A percentile compares a stretch with the other conserved stretches of the same genome.
Conservation (phyloP, 139 green algal species). For the Chara braunii region DNA sequence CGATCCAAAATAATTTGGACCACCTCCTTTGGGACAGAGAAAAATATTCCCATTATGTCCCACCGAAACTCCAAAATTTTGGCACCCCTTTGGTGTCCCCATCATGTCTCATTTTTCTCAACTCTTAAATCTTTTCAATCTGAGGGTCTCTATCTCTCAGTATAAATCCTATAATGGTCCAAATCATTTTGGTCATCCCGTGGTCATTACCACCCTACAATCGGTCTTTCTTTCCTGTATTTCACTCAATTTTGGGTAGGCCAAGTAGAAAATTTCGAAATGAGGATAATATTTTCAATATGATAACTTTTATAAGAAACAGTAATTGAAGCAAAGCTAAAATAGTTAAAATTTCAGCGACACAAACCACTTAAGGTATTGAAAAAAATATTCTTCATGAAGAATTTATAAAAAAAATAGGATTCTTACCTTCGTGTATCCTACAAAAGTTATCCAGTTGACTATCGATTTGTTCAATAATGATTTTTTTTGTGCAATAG, state of each 20-base stretch:
- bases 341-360: constrained; percentile 50
- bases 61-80: no score
- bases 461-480: no score
- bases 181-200: constrained; percentile 44
- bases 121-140: constrained; percentile 14
- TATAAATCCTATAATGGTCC: constrained; percentile 19
- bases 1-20: no score
- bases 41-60: no score
- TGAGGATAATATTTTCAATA: constrained; percentile 54
- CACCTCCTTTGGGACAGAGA: no score
- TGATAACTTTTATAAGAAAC: constrained; percentile 62
- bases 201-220: no score
- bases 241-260: neutral
- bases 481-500: no score
- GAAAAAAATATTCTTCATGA: constrained; percentile 55
- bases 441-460: no score
- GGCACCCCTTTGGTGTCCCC: no score
- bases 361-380: constrained; percentile 52
- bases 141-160: constrained; percentile 1
- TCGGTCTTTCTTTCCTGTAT: constrained; percentile 7
- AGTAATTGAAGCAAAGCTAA: constrained; percentile 48
- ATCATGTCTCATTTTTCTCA: constrained; percentile 7
- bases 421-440: no score
- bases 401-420: constrained; percentile 55
- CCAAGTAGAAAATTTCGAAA: neutral